Evolutionary conservation across 2,329 filamentous ascomycete genomes (phyloP).

Genomic region (Aspergillus sp.): DNA sequence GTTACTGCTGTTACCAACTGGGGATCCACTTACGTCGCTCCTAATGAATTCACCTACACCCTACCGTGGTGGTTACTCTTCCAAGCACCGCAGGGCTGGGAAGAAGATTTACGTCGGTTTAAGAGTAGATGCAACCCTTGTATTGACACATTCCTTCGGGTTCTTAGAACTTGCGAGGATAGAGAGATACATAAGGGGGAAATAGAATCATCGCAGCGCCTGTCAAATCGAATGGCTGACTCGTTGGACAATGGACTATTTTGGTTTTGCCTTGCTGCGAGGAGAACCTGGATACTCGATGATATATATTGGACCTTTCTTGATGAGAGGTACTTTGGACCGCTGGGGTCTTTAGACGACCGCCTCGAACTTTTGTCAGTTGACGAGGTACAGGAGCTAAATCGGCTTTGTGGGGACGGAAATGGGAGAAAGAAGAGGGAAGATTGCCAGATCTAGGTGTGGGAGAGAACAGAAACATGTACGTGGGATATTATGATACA

Average conservation of each 20-base stretch:
- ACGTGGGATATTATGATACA: too few species aligned
- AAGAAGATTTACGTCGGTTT: background rate
- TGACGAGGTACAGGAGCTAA: background rate
- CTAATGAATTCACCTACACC: constrained; percentile 2
- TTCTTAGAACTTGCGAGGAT: background rate
- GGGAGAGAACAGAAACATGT: too few species aligned
- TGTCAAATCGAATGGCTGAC: background rate
- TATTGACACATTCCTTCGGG: background rate
- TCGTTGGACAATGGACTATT: constrained; percentile 1
- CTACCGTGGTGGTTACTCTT: constrained; percentile 1
- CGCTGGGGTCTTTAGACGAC: background rate
- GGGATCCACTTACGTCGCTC: background rate
- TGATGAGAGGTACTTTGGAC: background rate
- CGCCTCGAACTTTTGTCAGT: background rate
- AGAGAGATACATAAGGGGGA: background rate
- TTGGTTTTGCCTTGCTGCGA: constrained; percentile 2
- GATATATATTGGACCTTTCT: constrained; percentile 4
- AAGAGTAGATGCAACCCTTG: background rate
- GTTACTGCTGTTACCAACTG: background rate
- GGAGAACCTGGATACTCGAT: background rate
- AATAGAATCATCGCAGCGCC: background rate
- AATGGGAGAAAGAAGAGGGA: background rate
- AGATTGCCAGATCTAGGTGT: too few species aligned
- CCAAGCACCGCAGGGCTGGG: background rate
- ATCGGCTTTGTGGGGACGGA: background rate